Percentiles rank a stretch among this genome's conserved stretches.
Conservation (phyloP, 495 filamentous ascomycete genomes). For the Chlorociboria aeruginascens region DNA sequence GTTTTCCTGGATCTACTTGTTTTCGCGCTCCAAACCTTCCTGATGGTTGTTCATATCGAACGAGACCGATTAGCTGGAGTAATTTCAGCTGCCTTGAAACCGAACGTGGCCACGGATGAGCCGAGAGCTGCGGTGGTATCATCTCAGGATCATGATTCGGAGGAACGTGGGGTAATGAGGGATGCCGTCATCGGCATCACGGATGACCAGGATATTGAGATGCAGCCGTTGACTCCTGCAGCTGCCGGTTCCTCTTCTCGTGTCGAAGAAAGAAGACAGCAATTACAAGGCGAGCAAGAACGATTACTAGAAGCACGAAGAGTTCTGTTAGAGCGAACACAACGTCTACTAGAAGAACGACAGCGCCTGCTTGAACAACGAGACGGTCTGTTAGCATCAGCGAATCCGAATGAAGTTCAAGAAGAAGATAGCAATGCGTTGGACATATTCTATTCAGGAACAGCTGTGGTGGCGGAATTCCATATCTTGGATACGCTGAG, state of each 20-base stretch:
- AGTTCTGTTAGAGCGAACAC: constrained; percentile 13
- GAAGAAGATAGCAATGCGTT: constrained; percentile 32
- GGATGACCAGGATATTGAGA: constrained; percentile 37
- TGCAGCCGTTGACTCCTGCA: constrained; percentile 26
- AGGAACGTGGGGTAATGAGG: constrained; percentile 65
- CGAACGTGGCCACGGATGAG: constrained; percentile 9
- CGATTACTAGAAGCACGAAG: not conserved
- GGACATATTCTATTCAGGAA: constrained; percentile 54
- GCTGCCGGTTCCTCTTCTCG: constrained; percentile 7
- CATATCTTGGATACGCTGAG: constrained; percentile 54
- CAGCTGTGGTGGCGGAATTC: constrained; percentile 56
- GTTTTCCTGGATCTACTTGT: constrained; percentile 53
- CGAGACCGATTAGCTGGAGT: constrained; percentile 39
- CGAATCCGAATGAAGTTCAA: constrained; percentile 13
- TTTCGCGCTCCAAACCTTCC: constrained; percentile 55
- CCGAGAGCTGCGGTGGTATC: constrained; percentile 13
- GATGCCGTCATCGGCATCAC: constrained; percentile 23
- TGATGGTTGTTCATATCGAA: constrained; percentile 63
- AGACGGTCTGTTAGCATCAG: constrained; percentile 8
- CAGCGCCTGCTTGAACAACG: not conserved
- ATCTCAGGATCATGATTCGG: constrained; percentile 63
- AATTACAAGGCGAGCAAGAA: constrained; percentile 26
- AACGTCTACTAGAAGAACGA: not conserved
- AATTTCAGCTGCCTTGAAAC: constrained; percentile 14
- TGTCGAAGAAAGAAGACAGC: constrained; percentile 11